phyloP scores from a whole-genome alignment of 495 filamentous ascomycete genomes.

The Cladorrhinum samala region DNA sequence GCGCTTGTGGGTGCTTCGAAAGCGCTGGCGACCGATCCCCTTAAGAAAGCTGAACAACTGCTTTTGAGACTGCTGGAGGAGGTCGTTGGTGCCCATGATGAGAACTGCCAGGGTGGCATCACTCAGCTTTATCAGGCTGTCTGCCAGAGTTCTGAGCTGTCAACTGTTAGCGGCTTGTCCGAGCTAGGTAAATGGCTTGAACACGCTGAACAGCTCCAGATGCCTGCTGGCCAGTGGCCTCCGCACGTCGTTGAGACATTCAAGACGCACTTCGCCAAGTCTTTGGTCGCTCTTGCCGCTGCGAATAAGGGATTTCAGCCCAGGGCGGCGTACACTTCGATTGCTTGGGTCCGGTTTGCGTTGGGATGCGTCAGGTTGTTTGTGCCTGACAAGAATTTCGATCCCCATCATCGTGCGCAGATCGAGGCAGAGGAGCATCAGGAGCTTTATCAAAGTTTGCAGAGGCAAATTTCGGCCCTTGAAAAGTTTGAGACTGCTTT shows the following conservation, averaged over 20 bases:
- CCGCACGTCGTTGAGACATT: constrained; percentile 25
- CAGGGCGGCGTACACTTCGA: constrained; percentile 30
- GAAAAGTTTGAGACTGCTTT: constrained; percentile 58
- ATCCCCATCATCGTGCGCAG: constrained; percentile 73
- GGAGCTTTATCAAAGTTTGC: constrained; percentile 48
- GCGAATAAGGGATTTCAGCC: constrained; percentile 21
- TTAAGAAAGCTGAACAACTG: constrained; percentile 40
- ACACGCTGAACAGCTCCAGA: constrained; percentile 11
- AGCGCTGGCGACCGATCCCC: constrained; percentile 43
- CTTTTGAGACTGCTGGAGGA: constrained; percentile 45
- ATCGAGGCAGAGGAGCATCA: constrained; percentile 63
- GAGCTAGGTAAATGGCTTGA: constrained; percentile 21
- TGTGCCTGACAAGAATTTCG: constrained; percentile 77
- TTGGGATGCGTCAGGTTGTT: constrained; percentile 67
- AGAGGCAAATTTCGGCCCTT: constrained; percentile 53
- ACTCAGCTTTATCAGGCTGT: constrained; percentile 13
- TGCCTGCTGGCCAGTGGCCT: constrained; percentile 7
- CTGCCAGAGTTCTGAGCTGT: constrained; percentile 2
- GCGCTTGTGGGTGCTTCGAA: constrained; percentile 42
- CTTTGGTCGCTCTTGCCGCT: constrained; percentile 30
- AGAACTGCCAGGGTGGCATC: constrained; percentile 8
- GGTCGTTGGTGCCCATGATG: constrained; percentile 38
- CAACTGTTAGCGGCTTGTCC: constrained; percentile 2
- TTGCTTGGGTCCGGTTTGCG: constrained; percentile 62
- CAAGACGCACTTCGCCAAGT: constrained; percentile 35